Evolutionary conservation across 306 rosid genomes (phyloP).

Genomic region (Biancaea sappan): DNA sequence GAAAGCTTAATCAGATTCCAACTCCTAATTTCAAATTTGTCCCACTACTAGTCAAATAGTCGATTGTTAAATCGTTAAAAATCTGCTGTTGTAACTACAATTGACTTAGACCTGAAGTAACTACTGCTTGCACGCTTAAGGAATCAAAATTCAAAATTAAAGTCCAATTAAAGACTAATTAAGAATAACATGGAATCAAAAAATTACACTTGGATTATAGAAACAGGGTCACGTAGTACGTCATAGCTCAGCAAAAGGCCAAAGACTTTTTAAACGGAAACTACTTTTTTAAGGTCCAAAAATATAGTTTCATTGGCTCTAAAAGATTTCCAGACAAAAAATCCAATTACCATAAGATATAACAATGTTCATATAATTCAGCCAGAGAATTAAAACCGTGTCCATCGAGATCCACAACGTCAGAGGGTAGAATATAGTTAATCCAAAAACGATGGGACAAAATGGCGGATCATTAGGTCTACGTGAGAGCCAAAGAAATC

Average conservation of each 20-base stretch:
- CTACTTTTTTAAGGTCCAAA: conserved; percentile 10
- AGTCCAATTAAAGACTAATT: conserved; percentile 25
- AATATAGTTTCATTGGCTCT: conserved; percentile 9
- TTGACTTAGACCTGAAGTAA: not conserved
- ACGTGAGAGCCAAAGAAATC: not conserved
- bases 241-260: not conserved
- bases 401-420: not conserved
- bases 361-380: conserved; percentile 2
- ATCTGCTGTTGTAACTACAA: not conserved
- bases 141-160: conserved; percentile 5
- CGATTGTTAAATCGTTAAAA: not conserved
- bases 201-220: not conserved
- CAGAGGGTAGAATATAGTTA: not conserved
- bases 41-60: not conserved
- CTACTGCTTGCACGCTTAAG: conserved; percentile 5
- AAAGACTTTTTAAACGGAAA: conserved; percentile 21
- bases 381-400: not conserved
- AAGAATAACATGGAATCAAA: not conserved
- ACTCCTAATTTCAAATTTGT: not conserved
- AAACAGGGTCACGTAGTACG: not conserved
- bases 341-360: conserved; percentile 11
- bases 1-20: not conserved
- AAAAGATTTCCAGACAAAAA: conserved; percentile 10
- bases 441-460: not conserved
- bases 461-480: no score